phyloP scores from a whole-genome alignment of 768 basidiomycete genomes.

The Tephrocybe rancida region DNA sequence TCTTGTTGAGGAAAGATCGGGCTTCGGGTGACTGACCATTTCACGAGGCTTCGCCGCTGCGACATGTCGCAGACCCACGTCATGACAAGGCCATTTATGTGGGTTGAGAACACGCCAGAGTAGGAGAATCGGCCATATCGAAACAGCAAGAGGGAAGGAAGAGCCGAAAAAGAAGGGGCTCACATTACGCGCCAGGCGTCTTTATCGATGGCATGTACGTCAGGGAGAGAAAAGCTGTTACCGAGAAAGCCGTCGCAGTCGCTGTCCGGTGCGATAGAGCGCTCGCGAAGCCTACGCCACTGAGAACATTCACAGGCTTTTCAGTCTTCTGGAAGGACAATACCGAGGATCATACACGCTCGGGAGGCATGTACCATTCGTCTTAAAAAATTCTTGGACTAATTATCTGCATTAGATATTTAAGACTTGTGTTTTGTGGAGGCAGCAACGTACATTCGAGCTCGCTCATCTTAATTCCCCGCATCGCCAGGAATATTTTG shows the following conservation, averaged over 20 bases:
- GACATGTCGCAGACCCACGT: neutral
- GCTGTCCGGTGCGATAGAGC: neutral
- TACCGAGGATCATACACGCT: neutral
- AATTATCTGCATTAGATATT: no score
- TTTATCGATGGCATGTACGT: neutral
- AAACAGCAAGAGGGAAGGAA: neutral
- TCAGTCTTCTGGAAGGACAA: neutral
- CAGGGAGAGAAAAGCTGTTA: no score
- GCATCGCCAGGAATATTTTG: no score
- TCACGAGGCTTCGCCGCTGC: no score
- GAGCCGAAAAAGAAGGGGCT: neutral
- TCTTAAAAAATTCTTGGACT: no score
- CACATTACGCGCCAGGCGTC: neutral
- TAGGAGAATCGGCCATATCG: neutral
- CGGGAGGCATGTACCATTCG: no score
- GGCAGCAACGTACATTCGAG: no score
- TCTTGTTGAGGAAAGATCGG: no score
- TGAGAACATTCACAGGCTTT: constrained; percentile 1
- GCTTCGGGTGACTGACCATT: no score
- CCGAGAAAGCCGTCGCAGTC: neutral
- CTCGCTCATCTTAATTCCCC: no score
- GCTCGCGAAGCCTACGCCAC: constrained; percentile 3
- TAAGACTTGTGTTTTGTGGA: no score
- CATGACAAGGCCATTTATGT: neutral
- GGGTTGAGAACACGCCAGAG: neutral